phyloP scores from a whole-genome alignment of 1,284 basidiomycete species.

The Austroboletus novae-zelandiae region DNA sequence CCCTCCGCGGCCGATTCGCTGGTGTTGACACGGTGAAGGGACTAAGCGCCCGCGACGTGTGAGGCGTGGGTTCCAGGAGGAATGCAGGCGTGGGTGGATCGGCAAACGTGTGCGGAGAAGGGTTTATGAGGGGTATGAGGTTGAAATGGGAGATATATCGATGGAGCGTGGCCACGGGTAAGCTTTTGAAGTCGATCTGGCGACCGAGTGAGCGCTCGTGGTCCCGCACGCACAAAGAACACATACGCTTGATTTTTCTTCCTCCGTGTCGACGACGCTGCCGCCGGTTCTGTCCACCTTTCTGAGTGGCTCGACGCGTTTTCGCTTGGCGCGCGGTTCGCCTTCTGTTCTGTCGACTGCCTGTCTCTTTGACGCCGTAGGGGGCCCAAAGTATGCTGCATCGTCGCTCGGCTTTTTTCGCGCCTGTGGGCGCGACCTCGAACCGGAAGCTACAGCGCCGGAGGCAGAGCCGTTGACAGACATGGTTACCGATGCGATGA shows the following conservation, averaged over 20 bases:
- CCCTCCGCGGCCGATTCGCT: constrained; percentile 66
- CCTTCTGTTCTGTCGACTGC: constrained; percentile 61
- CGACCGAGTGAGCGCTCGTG: constrained; percentile 11
- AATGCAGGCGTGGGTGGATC: constrained; percentile 67
- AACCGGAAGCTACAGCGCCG: constrained; percentile 37
- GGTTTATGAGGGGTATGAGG: constrained; percentile 63
- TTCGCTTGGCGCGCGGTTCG: constrained; percentile 67
- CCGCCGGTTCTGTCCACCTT: constrained; percentile 23
- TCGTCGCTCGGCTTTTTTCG: constrained; percentile 62
- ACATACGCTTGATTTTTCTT: constrained; percentile 40
- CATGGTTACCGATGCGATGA: constrained; percentile 27
- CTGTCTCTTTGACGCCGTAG: constrained; percentile 50
- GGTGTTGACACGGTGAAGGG: constrained; percentile 47
- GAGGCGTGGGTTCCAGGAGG: constrained; percentile 49
- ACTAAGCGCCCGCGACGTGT: constrained; percentile 46
- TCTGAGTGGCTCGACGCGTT: constrained; percentile 50
- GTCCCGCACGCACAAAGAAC: background rate
- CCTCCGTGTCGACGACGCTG: constrained; percentile 29
- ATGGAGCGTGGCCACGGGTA: constrained; percentile 59
- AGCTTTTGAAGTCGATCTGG: constrained; percentile 69
- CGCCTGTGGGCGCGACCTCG: constrained; percentile 55
- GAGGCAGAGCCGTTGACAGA: constrained; percentile 33
- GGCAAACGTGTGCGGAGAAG: constrained; percentile 60
- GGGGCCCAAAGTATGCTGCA: constrained; percentile 60
- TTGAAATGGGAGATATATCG: constrained; percentile 70